Percentiles rank a stretch among this genome's conserved stretches.
phyloP scores from a whole-genome alignment of 2,329 filamentous ascomycete species.

The Paecilomyces sp. region DNA sequence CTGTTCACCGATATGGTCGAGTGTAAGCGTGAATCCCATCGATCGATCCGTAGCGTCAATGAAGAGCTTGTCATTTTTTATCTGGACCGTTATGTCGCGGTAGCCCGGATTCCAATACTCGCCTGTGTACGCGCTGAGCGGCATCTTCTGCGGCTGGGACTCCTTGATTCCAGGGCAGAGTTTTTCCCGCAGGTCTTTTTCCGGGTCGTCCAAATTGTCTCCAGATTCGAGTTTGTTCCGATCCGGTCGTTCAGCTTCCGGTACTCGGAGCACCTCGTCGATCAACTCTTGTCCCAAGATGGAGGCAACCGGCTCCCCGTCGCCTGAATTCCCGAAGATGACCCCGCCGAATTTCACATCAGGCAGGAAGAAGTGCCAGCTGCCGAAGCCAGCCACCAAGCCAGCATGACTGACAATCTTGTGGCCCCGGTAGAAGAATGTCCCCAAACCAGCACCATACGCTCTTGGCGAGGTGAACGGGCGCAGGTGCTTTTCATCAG shows the following conservation, averaged over 20 bases:
- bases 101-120: constrained; percentile 16
- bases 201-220: background rate
- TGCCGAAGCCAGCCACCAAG: constrained; percentile 17
- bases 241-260: constrained; percentile 10
- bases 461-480: constrained; percentile 14
- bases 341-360: constrained; percentile 19
- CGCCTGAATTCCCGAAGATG: constrained; percentile 20
- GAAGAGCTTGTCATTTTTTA: constrained; percentile 18
- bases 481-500: constrained; percentile 8
- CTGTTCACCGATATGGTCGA: constrained; percentile 21
- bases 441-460: constrained; percentile 20
- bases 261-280: constrained; percentile 14
- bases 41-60: constrained; percentile 27
- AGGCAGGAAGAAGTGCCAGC: constrained; percentile 10
- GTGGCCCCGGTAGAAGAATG: constrained; percentile 20
- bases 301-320: constrained; percentile 5
- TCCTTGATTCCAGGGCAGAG: constrained; percentile 3
- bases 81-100: constrained; percentile 15
- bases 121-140: constrained; percentile 15
- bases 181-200: background rate
- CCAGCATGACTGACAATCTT: constrained; percentile 23
- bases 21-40: constrained; percentile 19
- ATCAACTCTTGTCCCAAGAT: constrained; percentile 16
- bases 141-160: constrained; percentile 6
- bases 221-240: constrained; percentile 7